phyloP scores from a whole-genome alignment of 2,329 filamentous ascomycete species.

The Cryphonectria japonica region DNA sequence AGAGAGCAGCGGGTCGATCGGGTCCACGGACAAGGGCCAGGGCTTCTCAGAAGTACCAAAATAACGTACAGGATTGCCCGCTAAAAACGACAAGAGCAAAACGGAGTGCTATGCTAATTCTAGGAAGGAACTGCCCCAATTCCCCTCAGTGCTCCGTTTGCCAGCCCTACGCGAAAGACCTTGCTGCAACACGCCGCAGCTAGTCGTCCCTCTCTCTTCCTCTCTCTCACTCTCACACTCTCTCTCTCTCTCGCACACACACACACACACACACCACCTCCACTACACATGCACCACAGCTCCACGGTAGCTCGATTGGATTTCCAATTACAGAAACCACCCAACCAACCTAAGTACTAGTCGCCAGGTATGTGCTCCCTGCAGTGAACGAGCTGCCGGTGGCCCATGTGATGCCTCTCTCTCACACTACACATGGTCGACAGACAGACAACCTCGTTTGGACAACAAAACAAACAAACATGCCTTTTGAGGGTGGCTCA shows the following conservation, averaged over 20 bases:
- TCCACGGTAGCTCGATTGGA: not conserved
- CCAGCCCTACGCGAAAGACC: slow-evolving; percentile 10
- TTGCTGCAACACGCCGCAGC: not conserved
- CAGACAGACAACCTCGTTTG: not conserved
- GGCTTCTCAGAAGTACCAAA: slow-evolving; percentile 13
- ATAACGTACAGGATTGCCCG: slow-evolving; percentile 4
- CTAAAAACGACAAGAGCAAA: slow-evolving; percentile 7
- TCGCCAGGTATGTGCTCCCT: not conserved
- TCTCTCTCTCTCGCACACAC: not conserved
- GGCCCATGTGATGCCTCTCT: not conserved
- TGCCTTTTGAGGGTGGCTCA: not conserved
- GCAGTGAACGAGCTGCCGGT: not conserved
- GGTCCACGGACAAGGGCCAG: not conserved
- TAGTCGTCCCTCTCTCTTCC: not conserved
- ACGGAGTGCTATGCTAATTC: slow-evolving; percentile 10
- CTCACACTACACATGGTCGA: too few relatives aligned
- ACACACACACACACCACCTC: not conserved
- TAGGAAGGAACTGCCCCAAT: not conserved
- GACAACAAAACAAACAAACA: not conserved
- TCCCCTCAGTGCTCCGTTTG: slow-evolving; percentile 7
- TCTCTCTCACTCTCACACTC: too few relatives aligned
- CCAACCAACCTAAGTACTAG: not conserved
- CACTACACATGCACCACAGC: not conserved
- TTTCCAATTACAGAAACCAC: not conserved
- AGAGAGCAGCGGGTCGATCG: slow-evolving; percentile 4